Evolutionary conservation across 169 alveolate species (phyloP).

Genomic region (Plasmodium fragile): DNA sequence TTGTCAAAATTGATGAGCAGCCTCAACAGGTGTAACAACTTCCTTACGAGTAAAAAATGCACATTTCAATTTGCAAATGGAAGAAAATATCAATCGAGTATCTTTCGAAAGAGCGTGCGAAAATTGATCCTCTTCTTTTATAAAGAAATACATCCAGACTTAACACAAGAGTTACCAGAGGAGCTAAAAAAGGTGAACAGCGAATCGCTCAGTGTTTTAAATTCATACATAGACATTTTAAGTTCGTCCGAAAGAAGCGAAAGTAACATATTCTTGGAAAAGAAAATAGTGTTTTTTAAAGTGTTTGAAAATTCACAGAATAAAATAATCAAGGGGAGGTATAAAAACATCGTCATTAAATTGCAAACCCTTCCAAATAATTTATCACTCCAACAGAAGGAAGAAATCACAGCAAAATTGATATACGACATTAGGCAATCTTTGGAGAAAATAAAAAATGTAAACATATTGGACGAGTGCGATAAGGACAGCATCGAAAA

Average conservation of each 20-base stretch:
- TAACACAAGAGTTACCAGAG: constrained; percentile 56
- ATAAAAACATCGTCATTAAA: constrained; percentile 40
- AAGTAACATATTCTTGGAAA: constrained; percentile 53
- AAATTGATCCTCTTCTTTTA: constrained; percentile 70
- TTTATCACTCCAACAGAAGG: constrained; percentile 49
- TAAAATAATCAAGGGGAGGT: constrained; percentile 67
- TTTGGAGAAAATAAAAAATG: constrained; percentile 46
- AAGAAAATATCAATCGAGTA: constrained; percentile 27
- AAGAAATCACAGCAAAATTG: constrained; percentile 46
- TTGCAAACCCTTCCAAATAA: constrained; percentile 50
- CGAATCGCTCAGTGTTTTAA: constrained; percentile 74
- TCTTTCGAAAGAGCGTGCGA: constrained; percentile 49
- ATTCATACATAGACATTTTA: constrained; percentile 67
- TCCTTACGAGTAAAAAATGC: not conserved
- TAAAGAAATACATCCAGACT: constrained; percentile 76
- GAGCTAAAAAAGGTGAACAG: constrained; percentile 70
- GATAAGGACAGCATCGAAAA: constrained; percentile 22
- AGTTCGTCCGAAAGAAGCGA: constrained; percentile 37
- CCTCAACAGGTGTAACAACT: constrained; percentile 8
- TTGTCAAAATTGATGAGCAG: constrained; percentile 6
- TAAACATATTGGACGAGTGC: constrained; percentile 13
- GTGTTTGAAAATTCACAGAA: constrained; percentile 58
- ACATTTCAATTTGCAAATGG: constrained; percentile 6
- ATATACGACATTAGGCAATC: constrained; percentile 69
- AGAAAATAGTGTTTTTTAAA: constrained; percentile 53